Percentiles rank a stretch among this genome's conserved stretches.
Conservation (phyloP, 2,329 filamentous ascomycete species). For the Graphiopsis chlorocephala region DNA sequence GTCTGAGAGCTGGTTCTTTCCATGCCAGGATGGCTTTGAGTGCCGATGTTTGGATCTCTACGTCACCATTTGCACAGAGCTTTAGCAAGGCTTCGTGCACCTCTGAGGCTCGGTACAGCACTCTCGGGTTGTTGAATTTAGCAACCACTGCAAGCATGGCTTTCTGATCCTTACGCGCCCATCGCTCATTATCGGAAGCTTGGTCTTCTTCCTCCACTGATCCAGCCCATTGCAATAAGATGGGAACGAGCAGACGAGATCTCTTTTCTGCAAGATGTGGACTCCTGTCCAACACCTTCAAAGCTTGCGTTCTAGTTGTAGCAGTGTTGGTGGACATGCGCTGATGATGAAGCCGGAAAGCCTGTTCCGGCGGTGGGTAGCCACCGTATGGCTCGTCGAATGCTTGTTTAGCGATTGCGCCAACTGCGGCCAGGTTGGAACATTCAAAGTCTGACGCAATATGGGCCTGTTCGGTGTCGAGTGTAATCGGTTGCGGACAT, state of each 20-base stretch:
- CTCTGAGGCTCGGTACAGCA: conserved; percentile 72
- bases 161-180: conserved; percentile 79
- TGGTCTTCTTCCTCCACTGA: conserved; percentile 39
- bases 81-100: conserved; percentile 73
- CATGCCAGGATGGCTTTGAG: conserved; percentile 84
- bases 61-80: conserved; percentile 77
- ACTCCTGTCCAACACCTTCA: conserved; percentile 71
- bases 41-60: conserved; percentile 80
- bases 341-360: conserved; percentile 15
- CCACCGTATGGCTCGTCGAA: conserved; percentile 50
- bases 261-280: conserved; percentile 80
- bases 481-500: conserved; percentile 15
- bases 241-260: conserved; percentile 79
- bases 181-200: conserved; percentile 38
- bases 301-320: conserved; percentile 63
- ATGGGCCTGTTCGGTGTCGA: conserved; percentile 29
- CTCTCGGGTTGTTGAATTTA: conserved; percentile 81
- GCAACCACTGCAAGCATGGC: conserved; percentile 77
- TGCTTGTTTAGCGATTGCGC: conserved; percentile 51
- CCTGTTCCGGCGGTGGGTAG: conserved; percentile 18
- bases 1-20: conserved; percentile 73
- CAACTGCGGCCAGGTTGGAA: conserved; percentile 65
- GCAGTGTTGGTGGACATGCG: conserved; percentile 21
- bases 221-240: conserved; percentile 78
- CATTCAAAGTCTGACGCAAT: conserved; percentile 77